These are phyloP conservation scores for Monosporozyma yasuniensis DNA, from an alignment of 805 yeast genomes.

Conservation along the genomic window DNA sequence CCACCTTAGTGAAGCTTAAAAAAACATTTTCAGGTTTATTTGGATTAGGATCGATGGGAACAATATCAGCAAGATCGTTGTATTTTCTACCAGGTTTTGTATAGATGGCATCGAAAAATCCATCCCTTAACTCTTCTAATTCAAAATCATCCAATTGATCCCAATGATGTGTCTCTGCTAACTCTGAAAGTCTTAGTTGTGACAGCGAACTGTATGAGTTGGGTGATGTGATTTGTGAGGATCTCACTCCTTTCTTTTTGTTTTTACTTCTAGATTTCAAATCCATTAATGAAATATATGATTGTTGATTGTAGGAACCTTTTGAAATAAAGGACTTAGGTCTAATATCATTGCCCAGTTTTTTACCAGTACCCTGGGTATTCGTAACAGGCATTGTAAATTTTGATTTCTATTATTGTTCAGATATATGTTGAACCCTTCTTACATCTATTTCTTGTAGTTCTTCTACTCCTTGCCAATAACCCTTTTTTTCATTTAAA, in stretches of 20 bases:
- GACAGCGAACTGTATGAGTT: slow-evolving; percentile 23
- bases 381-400: neutral
- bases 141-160: slow-evolving; percentile 31
- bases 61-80: slow-evolving; percentile 3
- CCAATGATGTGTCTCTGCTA: slow-evolving; percentile 22
- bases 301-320: slow-evolving; percentile 22
- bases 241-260: neutral
- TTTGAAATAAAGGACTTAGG: slow-evolving; percentile 9
- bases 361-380: neutral
- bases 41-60: neutral
- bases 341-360: neutral
- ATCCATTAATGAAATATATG: slow-evolving; percentile 17
- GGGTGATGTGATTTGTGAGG: slow-evolving; percentile 22
- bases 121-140: slow-evolving; percentile 40
- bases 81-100: slow-evolving; percentile 19
- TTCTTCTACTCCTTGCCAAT: neutral
- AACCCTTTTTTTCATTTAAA: neutral
- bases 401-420: neutral
- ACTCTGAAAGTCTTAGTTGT: slow-evolving; percentile 26
- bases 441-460: neutral
- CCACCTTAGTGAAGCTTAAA: neutral
- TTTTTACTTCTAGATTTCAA: slow-evolving; percentile 1
- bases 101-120: slow-evolving; percentile 41
- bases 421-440: neutral
- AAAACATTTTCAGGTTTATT: neutral